phyloP scores from a whole-genome alignment of 441 rosid genomes.

The Rhodomyrtus psidioides region DNA sequence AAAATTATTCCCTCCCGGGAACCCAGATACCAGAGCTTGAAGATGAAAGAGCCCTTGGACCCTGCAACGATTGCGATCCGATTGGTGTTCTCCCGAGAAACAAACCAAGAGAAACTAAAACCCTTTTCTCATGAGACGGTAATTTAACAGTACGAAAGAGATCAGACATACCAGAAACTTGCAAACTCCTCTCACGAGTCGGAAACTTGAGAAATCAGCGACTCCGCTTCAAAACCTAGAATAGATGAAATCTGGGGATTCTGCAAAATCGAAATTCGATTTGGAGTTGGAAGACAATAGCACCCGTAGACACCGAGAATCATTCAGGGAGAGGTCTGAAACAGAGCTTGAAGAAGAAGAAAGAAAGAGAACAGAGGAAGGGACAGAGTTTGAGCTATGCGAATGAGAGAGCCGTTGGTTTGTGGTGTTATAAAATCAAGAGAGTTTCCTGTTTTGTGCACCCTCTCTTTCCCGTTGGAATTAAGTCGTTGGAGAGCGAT shows the following conservation, averaged over 20 bases:
- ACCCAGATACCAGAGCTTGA: neutral
- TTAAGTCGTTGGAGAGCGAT: neutral
- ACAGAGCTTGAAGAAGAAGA: too few species aligned
- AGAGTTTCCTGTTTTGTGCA: neutral
- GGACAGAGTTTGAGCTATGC: neutral
- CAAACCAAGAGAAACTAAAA: neutral
- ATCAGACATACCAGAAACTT: neutral
- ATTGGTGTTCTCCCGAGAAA: neutral
- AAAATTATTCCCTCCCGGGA: too few species aligned
- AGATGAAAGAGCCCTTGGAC: neutral
- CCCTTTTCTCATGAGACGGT: neutral
- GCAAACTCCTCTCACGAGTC: neutral
- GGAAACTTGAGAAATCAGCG: neutral
- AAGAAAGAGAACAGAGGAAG: neutral
- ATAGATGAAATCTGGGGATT: neutral
- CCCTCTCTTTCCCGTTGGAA: neutral
- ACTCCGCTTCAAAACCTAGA: neutral
- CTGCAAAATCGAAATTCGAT: neutral
- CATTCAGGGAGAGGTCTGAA: too few species aligned
- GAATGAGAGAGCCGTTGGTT: neutral
- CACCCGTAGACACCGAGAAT: too few species aligned
- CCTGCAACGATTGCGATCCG: neutral
- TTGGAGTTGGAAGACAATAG: neutral
- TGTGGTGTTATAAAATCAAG: neutral
- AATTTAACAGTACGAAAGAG: neutral